Base-by-base conservation (phyloP, 805 yeast species). In the Pichia ethanolica region DNA sequence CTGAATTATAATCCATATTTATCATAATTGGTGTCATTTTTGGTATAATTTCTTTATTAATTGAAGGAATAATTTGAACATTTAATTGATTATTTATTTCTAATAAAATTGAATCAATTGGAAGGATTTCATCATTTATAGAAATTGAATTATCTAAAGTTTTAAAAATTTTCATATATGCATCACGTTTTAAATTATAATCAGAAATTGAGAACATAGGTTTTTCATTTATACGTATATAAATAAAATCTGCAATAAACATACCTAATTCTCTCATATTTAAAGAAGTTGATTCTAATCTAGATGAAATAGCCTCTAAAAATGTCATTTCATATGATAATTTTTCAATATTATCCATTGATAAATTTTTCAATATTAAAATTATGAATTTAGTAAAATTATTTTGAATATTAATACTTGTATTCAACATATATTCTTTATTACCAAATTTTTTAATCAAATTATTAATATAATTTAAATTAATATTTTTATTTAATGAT, bases 261-360 rank as follows among this genome's bases (percentile, higher is more conserved):
- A 83, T 77, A 0, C 82, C 89, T 34, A 82, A 62, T 12, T 70
- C 59, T 48, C 86, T 72, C 2, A 73, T 64, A n/a, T 58, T 60
- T 1, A 62, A 57, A 1, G 79, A 71, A 42, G 71, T 70, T 0
- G 84, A 75, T 28, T 71, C 72, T n/a, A 85, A 67, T 36, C 83
- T 68, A 45, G 71, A 65, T 0, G 85, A 74, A n/a, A 85, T 70
- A 0, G 79, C 72, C 27, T 68, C 59, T 13, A 83, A 60, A 56
- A 83, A 82, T 0, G 46, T 47, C 3, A 65, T 47, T 8, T 71
- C 65, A 11, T 58, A 61, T 5, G 79, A 60, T 2, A 81, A 26
- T 1, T 51, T 56, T 9, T 47, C 42, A 0, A 72, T 52, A 25
- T 61, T 55, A 0, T 53, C 56, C 1, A 58, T 53, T 3, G 60